phyloP scores from a whole-genome alignment of 208 protist species.

The Trypanosomatidae sp. region DNA sequence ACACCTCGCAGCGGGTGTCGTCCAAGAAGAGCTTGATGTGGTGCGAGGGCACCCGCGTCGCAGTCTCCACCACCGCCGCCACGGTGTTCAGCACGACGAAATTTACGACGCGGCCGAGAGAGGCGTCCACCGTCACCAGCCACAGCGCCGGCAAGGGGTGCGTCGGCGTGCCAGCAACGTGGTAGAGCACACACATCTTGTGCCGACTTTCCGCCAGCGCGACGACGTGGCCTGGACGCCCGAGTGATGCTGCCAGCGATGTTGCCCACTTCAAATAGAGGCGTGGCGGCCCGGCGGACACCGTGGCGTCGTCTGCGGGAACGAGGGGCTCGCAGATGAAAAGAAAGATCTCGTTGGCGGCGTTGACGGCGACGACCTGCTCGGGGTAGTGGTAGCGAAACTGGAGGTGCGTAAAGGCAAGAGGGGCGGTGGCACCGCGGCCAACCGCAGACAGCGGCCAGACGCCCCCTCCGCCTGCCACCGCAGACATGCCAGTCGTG shows the following conservation, averaged over 20 bases:
- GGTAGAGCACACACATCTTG: constrained; percentile 47
- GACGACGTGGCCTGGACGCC: constrained; percentile 39
- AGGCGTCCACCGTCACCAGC: constrained; percentile 54
- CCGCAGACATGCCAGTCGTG: no score
- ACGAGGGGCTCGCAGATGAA: constrained; percentile 35
- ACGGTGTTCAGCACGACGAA: constrained; percentile 61
- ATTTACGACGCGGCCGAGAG: constrained; percentile 49
- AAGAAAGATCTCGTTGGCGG: constrained; percentile 54
- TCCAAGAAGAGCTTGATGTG: constrained; percentile 64
- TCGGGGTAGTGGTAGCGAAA: constrained; percentile 43
- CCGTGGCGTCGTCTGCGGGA: constrained; percentile 7
- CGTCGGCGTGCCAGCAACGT: constrained; percentile 34
- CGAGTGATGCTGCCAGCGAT: constrained; percentile 49
- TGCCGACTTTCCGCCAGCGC: constrained; percentile 47
- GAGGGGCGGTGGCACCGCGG: constrained; percentile 1
- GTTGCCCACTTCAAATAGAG: constrained; percentile 47
- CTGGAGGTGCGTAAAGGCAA: constrained; percentile 53
- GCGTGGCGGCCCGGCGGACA: background rate
- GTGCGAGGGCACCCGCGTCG: constrained; percentile 40
- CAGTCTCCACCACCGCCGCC: constrained; percentile 40
- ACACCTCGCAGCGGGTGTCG: constrained; percentile 37
- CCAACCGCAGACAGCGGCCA: constrained; percentile 18
- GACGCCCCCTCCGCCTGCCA: background rate
- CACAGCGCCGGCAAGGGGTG: constrained; percentile 38
- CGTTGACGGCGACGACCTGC: constrained; percentile 51